Evolutionary conservation across 2,329 filamentous ascomycete species (phyloP), one percentile per base, ranked within the genome.

Genomic region (Chaetothyriales sp.): DNA sequence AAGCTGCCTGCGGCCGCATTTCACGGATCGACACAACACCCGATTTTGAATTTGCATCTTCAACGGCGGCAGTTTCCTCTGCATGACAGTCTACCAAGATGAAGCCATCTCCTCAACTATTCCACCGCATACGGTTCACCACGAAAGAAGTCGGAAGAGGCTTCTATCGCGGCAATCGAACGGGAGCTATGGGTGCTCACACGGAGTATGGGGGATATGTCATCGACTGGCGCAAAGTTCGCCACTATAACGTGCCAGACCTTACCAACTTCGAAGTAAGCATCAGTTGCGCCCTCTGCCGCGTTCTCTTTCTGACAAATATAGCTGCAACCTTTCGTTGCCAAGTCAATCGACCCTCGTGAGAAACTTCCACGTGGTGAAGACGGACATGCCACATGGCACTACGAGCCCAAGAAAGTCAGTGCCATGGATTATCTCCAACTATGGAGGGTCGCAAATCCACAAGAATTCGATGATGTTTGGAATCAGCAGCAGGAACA

Each of bases 151-250:
- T 90, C 65, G 85, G 84, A 66, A 86, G 87, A 65, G 90, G 89
- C 60, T 98, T 83, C 79, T 98, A 98, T 80, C 96, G 96, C 76
- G 92, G 92, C 65, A 95, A 84, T 62, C 77, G 89, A 46, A 83
- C 87, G 0, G 92, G 92, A 1, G 80, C 84, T 43, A 88, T 93
- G 80, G 92, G 92, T 66, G 70, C 74, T 12, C 86, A 93, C 70
- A 89, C 85, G 50, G 84, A 85, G 66, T 79, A 80, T 65, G 92
- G 90, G 67, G 82, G 82, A 48, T 98, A 92, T 68, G 67, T 80
- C 46, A 81, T 96, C 59, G 84, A 96, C 59, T 94, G 78, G 76
- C 69, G 74, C 51, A 95, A 93, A 70, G 86, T 96, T 63, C 82
- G 90, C 68, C 95, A 89, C 50, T 98, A 88, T 66, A 83, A 85